Conservation (phyloP, 768 basidiomycete genomes). For the Boletellus ananas region DNA sequence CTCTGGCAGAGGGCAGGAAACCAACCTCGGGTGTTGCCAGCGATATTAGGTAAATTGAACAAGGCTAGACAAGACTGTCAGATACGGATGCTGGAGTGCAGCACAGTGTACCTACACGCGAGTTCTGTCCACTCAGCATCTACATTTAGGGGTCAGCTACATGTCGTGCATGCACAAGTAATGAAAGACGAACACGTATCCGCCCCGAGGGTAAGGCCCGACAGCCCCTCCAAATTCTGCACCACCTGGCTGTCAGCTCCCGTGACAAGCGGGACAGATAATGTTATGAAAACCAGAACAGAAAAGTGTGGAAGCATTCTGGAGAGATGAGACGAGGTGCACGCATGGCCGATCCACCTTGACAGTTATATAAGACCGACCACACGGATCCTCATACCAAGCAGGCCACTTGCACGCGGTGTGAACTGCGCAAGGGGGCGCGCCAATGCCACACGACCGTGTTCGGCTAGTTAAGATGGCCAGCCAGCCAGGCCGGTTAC, state of each 20-base stretch:
- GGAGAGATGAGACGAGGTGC: not conserved
- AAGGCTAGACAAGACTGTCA: not conserved
- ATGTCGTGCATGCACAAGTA: not conserved
- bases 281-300: not conserved
- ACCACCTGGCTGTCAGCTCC: not conserved
- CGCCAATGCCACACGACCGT: too few species aligned
- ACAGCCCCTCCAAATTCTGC: not conserved
- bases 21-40: not conserved
- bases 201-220: not conserved
- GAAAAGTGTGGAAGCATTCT: constrained; percentile 2
- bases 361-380: constrained; percentile 4
- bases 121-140: constrained; percentile 1
- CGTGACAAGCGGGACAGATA: not conserved
- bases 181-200: not conserved
- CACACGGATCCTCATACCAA: not conserved
- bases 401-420: not conserved
- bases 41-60: not conserved
- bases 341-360: not conserved
- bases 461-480: not conserved
- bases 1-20: not conserved
- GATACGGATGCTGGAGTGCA: not conserved
- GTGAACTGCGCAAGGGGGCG: not conserved
- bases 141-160: constrained; percentile 1
- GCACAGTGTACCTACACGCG: not conserved
- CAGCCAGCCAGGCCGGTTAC: not conserved